These are phyloP conservation scores for Schwanniomyces vanrijiae DNA, from an alignment of 805 yeast genomes.

Conservation along the genomic window DNA sequence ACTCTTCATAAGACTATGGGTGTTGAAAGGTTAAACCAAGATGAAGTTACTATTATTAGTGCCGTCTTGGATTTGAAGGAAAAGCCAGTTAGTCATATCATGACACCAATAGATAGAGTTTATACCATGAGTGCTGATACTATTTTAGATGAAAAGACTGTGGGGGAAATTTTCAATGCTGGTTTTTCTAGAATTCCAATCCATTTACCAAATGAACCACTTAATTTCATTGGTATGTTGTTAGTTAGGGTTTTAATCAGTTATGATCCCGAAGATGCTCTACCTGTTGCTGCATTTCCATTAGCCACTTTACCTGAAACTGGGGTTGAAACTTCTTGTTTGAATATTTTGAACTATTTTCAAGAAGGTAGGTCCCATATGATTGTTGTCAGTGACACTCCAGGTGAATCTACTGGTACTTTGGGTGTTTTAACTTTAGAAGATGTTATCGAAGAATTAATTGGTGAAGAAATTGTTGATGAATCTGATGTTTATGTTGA, in stretches of 20 bases:
- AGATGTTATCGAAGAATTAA: constrained; percentile 96
- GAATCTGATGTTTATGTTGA: constrained; percentile 94
- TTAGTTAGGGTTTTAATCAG: constrained; percentile 88
- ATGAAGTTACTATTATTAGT: constrained; percentile 92
- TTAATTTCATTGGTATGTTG: constrained; percentile 92
- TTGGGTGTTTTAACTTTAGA: constrained; percentile 90
- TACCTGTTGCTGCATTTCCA: constrained; percentile 91
- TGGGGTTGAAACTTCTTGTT: constrained; percentile 84
- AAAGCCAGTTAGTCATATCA: constrained; percentile 78
- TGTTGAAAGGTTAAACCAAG: constrained; percentile 87
- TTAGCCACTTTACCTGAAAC: constrained; percentile 96
- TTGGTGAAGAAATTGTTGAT: constrained; percentile 97
- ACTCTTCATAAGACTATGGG: constrained; percentile 94
- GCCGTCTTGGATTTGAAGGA: constrained; percentile 94
- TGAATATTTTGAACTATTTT: constrained; percentile 91
- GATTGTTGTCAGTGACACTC: constrained; percentile 86
- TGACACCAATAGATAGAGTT: constrained; percentile 93
- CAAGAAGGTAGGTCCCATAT: constrained; percentile 98
- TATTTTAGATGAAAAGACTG: constrained; percentile 77
- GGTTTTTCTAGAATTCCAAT: constrained; percentile 96
- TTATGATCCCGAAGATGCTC: constrained; percentile 94
- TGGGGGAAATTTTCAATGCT: constrained; percentile 87
- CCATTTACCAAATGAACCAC: constrained; percentile 84
- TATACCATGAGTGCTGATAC: constrained; percentile 85
- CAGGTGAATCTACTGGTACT: constrained; percentile 84